Percentiles rank a stretch among this genome's conserved stretches.
Conservation (phyloP, 2,329 filamentous ascomycete genomes). For the Talaromyces sp. region DNA sequence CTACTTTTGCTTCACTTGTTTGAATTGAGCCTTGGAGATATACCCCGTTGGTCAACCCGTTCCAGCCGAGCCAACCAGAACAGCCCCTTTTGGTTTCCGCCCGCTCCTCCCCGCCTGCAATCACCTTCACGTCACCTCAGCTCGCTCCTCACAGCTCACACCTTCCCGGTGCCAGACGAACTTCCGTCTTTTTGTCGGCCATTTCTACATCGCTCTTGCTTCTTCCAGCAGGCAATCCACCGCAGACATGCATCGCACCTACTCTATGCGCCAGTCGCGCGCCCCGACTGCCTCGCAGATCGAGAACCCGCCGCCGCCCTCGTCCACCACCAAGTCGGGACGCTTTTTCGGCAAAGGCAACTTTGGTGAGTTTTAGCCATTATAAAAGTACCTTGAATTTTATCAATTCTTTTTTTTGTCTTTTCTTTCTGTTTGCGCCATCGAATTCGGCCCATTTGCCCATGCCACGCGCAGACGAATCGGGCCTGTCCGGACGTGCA, state of each 20-base stretch:
- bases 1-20: neutral
- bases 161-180: neutral
- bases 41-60: neutral
- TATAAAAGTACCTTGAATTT: neutral
- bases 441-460: neutral
- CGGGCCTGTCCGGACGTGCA: neutral
- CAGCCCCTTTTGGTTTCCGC: neutral
- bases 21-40: neutral
- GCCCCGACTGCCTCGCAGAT: slow-evolving; percentile 88
- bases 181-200: neutral
- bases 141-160: neutral
- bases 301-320: slow-evolving; percentile 87
- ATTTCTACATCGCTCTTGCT: neutral
- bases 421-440: no score
- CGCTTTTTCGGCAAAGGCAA: slow-evolving; percentile 82
- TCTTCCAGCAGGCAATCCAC: neutral
- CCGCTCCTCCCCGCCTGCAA: slow-evolving; percentile 5
- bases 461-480: neutral
- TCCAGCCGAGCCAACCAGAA: neutral
- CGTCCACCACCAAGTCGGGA: slow-evolving; percentile 84
- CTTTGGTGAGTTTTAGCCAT: slow-evolving; percentile 64
- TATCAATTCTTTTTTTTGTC: neutral
- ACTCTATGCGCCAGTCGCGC: slow-evolving; percentile 96
- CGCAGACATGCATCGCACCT: slow-evolving; percentile 84
- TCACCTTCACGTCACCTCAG: slow-evolving; percentile 10